phyloP scores from a whole-genome alignment of 768 basidiomycete genomes.

The Mrakia frigida region DNA sequence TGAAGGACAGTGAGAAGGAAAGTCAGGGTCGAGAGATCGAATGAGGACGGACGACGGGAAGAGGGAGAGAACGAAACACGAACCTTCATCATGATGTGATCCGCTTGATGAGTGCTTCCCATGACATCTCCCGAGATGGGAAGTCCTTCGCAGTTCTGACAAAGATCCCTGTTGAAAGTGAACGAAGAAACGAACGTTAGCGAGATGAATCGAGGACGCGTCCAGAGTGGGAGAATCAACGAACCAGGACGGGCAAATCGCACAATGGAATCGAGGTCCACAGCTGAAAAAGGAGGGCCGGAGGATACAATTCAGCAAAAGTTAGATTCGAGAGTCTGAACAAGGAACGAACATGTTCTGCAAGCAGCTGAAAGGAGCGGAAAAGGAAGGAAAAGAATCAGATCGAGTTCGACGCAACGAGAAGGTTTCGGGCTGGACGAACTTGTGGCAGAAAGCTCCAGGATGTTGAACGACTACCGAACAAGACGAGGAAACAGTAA shows the following conservation, averaged over 20 bases:
- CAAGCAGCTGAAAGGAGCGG: not conserved
- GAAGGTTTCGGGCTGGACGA: conserved; percentile 47
- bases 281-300: conserved; percentile 56
- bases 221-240: conserved; percentile 60
- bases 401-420: not conserved
- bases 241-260: conserved; percentile 78
- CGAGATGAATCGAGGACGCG: not conserved
- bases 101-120: conserved; percentile 39
- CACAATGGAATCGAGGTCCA: conserved; percentile 88
- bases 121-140: conserved; percentile 22
- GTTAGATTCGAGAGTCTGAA: not conserved
- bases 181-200: not conserved
- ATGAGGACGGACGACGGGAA: not conserved
- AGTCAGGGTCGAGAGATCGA: too few species aligned
- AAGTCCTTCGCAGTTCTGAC: conserved; percentile 42
- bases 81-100: conserved; percentile 91
- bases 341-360: not conserved
- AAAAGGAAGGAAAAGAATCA: not conserved
- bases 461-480: conserved; percentile 64
- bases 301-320: not conserved
- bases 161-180: conserved; percentile 40
- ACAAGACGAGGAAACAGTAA: not conserved
- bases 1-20: conserved; percentile 39
- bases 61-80: conserved; percentile 20
- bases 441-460: conserved; percentile 83